Percentiles rank a stretch among this genome's conserved stretches.
Evolutionary conservation across 1,139 yeast genomes (phyloP).

Genomic region (Yamadazyma kanchanaburiensis): DNA sequence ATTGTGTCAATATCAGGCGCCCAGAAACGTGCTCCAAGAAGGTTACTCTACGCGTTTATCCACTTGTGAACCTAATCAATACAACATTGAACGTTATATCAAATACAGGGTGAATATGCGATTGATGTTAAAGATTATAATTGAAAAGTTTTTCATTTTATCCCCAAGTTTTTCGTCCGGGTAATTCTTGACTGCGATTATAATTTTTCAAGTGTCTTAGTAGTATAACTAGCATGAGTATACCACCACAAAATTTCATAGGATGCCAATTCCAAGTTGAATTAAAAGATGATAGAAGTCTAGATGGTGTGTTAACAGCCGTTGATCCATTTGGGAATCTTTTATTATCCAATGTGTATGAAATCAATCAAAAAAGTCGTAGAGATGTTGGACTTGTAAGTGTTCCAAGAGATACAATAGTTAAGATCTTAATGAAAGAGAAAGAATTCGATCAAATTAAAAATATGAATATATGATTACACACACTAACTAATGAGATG

Average conservation of each 20-base stretch:
- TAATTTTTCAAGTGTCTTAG: background rate
- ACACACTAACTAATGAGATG: background rate
- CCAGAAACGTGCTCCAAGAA: constrained; percentile 52
- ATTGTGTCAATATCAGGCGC: constrained; percentile 52
- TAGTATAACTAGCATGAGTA: constrained; percentile 2
- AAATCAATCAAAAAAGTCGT: constrained; percentile 26
- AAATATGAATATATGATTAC: constrained; percentile 3
- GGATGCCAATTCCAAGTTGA: constrained; percentile 30
- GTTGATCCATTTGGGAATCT: constrained; percentile 48
- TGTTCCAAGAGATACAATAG: constrained; percentile 34
- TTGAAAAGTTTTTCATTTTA: constrained; percentile 6
- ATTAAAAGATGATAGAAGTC: constrained; percentile 28
- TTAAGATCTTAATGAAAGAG: constrained; percentile 22
- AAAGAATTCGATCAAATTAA: constrained; percentile 7
- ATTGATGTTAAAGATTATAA: constrained; percentile 35
- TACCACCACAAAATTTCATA: constrained; percentile 25
- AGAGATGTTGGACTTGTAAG: constrained; percentile 47
- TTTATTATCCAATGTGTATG: constrained; percentile 33
- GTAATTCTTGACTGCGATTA: constrained; percentile 2
- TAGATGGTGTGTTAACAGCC: constrained; percentile 40
- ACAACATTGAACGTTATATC: constrained; percentile 5
- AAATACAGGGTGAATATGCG: constrained; percentile 40
- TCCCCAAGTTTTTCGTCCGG: constrained; percentile 4
- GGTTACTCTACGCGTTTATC: constrained; percentile 42
- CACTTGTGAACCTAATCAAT: constrained; percentile 24